phyloP scores from a whole-genome alignment of 352 stramenopile species.

The Globisporangium nagaii region DNA sequence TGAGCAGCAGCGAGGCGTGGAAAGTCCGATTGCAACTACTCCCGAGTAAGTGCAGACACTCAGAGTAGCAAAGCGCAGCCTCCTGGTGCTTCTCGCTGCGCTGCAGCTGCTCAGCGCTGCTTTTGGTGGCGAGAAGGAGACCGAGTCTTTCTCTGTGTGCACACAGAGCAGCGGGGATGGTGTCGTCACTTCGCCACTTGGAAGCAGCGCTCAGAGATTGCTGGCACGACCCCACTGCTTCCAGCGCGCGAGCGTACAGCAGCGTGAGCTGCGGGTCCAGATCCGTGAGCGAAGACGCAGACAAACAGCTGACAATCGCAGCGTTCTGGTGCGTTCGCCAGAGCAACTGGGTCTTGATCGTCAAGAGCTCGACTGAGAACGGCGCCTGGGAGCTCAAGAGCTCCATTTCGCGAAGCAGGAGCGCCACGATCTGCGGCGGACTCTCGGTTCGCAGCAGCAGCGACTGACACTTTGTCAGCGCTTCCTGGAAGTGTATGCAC shows the following conservation, averaged over 20 bases:
- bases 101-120: slow-evolving; percentile 15
- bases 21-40: slow-evolving; percentile 8
- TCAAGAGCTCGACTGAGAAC: slow-evolving; percentile 17
- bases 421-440: slow-evolving; percentile 15
- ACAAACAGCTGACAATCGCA: slow-evolving; percentile 13
- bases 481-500: slow-evolving; percentile 23
- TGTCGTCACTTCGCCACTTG: not conserved
- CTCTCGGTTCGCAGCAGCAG: slow-evolving; percentile 14
- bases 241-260: slow-evolving; percentile 18
- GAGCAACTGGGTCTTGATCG: slow-evolving; percentile 10
- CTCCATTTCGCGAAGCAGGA: slow-evolving; percentile 18
- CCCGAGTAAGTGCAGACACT: slow-evolving; percentile 18
- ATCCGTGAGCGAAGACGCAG: slow-evolving; percentile 10
- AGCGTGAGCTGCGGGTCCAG: slow-evolving; percentile 18
- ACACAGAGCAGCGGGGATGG: not conserved
- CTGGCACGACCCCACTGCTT: slow-evolving; percentile 12
- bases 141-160: slow-evolving; percentile 9
- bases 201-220: slow-evolving; percentile 12
- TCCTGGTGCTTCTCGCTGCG: slow-evolving; percentile 8
- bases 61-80: slow-evolving; percentile 14
- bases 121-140: slow-evolving; percentile 12
- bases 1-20: slow-evolving; percentile 16
- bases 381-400: slow-evolving; percentile 14
- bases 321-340: slow-evolving; percentile 16
- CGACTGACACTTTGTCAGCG: slow-evolving; percentile 4